A percentile compares a stretch with the other conserved stretches of the same genome.
Conservation (phyloP, 208 protist species). For the Trypanosoma rangeli region DNA sequence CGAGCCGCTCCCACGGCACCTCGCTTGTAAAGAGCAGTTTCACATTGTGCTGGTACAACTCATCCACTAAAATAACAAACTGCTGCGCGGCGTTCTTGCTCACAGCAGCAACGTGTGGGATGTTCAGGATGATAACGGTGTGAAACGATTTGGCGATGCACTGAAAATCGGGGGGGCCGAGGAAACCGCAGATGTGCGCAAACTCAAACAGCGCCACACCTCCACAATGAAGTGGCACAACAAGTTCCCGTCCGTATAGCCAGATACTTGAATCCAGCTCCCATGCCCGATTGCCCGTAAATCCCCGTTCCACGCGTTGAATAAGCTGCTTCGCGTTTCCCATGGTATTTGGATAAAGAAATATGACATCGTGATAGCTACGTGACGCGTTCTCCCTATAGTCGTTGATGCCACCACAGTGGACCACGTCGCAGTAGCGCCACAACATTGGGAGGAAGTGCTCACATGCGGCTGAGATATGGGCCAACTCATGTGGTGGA, state of each 20-base stretch:
- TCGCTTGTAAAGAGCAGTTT: constrained; percentile 81
- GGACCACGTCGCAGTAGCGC: constrained; percentile 65
- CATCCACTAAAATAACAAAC: constrained; percentile 87
- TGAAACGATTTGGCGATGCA: constrained; percentile 70
- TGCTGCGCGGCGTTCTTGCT: constrained; percentile 74
- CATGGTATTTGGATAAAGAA: constrained; percentile 65
- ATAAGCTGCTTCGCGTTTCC: constrained; percentile 48
- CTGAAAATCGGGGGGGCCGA: constrained; percentile 74
- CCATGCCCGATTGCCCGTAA: constrained; percentile 37
- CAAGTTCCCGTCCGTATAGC: constrained; percentile 66
- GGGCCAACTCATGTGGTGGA: constrained; percentile 71
- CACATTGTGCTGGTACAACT: constrained; percentile 89
- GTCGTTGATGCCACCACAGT: constrained; percentile 52
- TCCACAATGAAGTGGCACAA: constrained; percentile 64
- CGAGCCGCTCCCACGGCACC: constrained; percentile 67
- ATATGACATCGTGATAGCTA: constrained; percentile 49
- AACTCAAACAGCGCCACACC: constrained; percentile 86
- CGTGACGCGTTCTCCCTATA: constrained; percentile 47
- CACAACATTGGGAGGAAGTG: constrained; percentile 60
- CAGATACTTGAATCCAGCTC: constrained; percentile 45
- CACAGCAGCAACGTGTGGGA: constrained; percentile 64
- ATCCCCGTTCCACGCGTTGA: constrained; percentile 49
- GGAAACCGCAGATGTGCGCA: constrained; percentile 60
- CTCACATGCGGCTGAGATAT: constrained; percentile 64
- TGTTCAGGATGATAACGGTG: constrained; percentile 78